These are phyloP conservation scores for Rhododendron ferrugineum DNA, from an alignment of 148 eudicot species.

Conservation along the genomic window DNA sequence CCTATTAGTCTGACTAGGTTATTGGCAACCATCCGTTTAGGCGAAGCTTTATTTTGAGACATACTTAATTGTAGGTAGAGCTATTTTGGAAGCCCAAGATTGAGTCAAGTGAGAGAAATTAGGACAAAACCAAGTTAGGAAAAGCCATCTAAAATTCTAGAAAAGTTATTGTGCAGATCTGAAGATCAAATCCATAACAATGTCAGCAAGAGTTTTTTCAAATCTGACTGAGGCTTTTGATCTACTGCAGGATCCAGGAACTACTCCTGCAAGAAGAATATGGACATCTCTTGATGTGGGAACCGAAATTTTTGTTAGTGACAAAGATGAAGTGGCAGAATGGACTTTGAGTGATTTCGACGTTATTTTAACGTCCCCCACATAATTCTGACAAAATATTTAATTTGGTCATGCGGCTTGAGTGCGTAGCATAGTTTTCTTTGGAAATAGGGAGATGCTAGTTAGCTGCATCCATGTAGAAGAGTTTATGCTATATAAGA, in stretches of 20 bases:
- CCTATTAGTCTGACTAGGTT: background rate
- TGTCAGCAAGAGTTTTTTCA: background rate
- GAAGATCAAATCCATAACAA: background rate
- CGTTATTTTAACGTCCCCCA: conserved; percentile 46
- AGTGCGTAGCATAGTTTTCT: background rate
- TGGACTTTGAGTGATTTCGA: conserved; percentile 71
- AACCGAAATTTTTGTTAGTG: conserved; percentile 70
- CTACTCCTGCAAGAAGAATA: conserved; percentile 57
- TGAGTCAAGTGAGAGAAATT: background rate
- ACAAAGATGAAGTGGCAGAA: conserved; percentile 62
- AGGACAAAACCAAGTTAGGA: background rate
- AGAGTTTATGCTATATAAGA: background rate
- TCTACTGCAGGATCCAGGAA: conserved; percentile 63
- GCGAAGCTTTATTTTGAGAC: background rate
- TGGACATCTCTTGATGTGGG: conserved; percentile 84
- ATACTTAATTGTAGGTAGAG: background rate
- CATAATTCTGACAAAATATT: background rate
- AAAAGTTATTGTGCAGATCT: background rate
- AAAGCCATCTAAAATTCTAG: background rate
- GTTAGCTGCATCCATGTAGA: background rate
- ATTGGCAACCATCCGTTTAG: background rate
- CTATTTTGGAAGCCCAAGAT: background rate
- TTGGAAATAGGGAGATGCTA: background rate
- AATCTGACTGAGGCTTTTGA: background rate
- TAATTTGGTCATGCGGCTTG: background rate